Evolutionary conservation across 768 basidiomycete species (phyloP), one percentile per base, ranked within the genome.

Genomic region (Termitomyces sp.): DNA sequence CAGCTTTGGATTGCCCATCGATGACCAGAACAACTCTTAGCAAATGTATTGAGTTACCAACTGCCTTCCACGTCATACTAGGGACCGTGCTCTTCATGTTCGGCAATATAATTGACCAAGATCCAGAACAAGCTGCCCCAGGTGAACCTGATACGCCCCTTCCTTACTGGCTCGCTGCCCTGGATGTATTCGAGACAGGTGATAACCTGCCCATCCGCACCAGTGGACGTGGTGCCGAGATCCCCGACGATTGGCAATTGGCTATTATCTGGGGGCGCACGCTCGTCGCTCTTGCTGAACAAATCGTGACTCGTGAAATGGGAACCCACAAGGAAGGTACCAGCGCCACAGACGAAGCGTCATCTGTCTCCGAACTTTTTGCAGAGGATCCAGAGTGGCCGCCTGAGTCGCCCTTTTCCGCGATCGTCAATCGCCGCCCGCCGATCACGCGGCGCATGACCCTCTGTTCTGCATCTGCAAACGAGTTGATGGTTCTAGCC

Each of bases 111-210:
- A 75, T 88, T 51, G 76, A 77, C 5, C 77, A 78, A 56, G 74
- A 82, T 44, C 68, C 80, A 2, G 65, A 74, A 1, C 69, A 83
- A 14, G 79, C 78, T 1, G 67, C 81, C 11, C 66, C 74, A 3
- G 84, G 80, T 38, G 85, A 88, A 60, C 85, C 84, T 9, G 62
- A 63, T 14, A 68, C 63, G 2, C 73, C 82, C 12, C 70, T 73
- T 4, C 74, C 78, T 0, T 87, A 85, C 65, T 88, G 83, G 81
- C 75, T 84, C 37, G 77, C 80, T n/a, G 83, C 86, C 1, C 72
- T 89, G 51, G 85, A 87, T 62, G 82, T 85, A 7, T 85, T 88
- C 61, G 83, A 87, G 68, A 81, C 79, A 7, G 85, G 84, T 43
- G 84, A 87, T 62, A 81, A 75, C 59, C 69, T 84, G 7, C 84